Evolutionary conservation across 2,329 filamentous ascomycete genomes (phyloP).

Genomic region (Cephalotrichum gorgonifer): DNA sequence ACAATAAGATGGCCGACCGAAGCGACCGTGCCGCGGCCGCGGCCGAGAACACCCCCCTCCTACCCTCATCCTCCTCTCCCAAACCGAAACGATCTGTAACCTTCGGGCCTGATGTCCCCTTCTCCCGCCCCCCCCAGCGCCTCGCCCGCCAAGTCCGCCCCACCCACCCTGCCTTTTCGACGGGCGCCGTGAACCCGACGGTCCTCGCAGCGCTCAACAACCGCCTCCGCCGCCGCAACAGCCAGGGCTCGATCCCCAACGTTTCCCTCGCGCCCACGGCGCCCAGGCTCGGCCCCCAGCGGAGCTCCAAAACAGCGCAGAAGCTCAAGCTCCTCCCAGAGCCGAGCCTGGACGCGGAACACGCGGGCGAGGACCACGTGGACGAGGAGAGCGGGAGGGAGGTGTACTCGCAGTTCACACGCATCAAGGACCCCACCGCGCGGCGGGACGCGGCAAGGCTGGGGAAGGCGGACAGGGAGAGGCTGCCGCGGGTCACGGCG

Average conservation of each 20-base stretch:
- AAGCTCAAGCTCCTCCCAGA: slow-evolving; percentile 96
- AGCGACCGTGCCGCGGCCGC: slow-evolving; percentile 7
- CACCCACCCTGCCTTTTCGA: slow-evolving; percentile 9
- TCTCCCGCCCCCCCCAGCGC: slow-evolving; percentile 37
- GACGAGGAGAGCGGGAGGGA: slow-evolving; percentile 91
- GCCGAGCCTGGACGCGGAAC: slow-evolving; percentile 65
- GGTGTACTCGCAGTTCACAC: slow-evolving; percentile 94
- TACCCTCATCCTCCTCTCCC: slow-evolving; percentile 16
- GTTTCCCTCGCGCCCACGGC: slow-evolving; percentile 23
- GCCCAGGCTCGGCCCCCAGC: slow-evolving; percentile 81
- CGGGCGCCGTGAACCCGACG: slow-evolving; percentile 25
- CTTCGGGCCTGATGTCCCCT: slow-evolving; percentile 63
- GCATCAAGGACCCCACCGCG: slow-evolving; percentile 94
- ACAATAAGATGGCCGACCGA: slow-evolving; percentile 10
- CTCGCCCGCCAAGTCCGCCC: slow-evolving; percentile 10
- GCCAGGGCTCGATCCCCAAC: slow-evolving; percentile 47
- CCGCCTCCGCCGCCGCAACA: slow-evolving; percentile 79
- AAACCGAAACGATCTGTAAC: slow-evolving; percentile 56
- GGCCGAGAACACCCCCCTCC: slow-evolving; percentile 24
- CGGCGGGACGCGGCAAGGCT: slow-evolving; percentile 82
- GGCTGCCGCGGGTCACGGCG: slow-evolving; percentile 82
- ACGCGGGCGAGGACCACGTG: slow-evolving; percentile 11
- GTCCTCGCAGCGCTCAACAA: slow-evolving; percentile 75
- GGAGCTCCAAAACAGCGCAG: slow-evolving; percentile 90
- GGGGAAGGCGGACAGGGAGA: slow-evolving; percentile 84